Evolutionary conservation across 2,329 filamentous ascomycete species (phyloP), one percentile per base, ranked within the genome.

Genomic region (Aureobasidium leucospermi): DNA sequence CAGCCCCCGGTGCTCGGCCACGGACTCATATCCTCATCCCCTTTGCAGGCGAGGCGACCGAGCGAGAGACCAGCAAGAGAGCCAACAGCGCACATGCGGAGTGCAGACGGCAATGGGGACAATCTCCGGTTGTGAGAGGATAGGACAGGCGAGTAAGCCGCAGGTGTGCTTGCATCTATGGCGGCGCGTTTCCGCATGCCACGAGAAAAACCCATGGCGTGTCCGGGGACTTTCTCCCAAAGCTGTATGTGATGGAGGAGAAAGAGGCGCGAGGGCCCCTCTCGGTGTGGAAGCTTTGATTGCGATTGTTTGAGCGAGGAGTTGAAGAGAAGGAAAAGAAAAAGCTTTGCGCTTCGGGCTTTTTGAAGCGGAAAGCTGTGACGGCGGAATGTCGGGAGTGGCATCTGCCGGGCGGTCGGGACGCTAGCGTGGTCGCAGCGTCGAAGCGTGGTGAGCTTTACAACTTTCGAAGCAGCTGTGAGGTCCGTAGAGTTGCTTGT

Each of bases 221-320:
- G 92, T 96, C 93, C 93, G 93, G 93, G 93, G 93, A 97, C 93
- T 97, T 97, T 97, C 93, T 96, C 93, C 93, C 91, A 94, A 96
- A 96, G 92, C 92, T 65, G 67, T 73, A 56, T 73, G 68, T 70
- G 71, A 76, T 66, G 74, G 63, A 68, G 58, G 64, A 68, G 68
- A 68, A 65, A 69, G 69, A 74, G 68, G 32, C 23, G 16, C 32
- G 47, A 8, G 10, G 7, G 7, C 47, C 69, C 71, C 71, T 83
- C 81, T 88, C 90, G 87, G 90, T 96, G 79, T 87, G 89, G 91
- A 78, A 90, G 92, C 93, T 96, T 96, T 88, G 91, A 96, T 86
- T 88, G 92, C 93, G 93, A 96, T 96, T 90, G 90, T 90, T 96
- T 85, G 90, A 92, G 83, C 92, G 92, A 96, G 90, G 85, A 88